Evolutionary conservation across 2,329 filamentous ascomycete species (phyloP).

Genomic region (Beauveria sp.): DNA sequence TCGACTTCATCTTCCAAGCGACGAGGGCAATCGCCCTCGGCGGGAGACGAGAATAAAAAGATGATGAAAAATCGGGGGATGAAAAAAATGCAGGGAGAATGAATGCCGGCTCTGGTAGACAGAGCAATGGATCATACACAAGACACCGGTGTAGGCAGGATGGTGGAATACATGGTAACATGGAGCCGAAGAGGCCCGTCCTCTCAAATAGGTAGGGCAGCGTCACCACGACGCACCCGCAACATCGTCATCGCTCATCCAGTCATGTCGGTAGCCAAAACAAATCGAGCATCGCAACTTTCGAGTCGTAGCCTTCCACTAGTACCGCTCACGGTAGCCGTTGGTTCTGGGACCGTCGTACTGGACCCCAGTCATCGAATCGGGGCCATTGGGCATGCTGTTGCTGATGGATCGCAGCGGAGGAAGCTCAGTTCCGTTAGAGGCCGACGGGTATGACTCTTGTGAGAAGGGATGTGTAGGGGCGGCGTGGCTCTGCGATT

Average conservation of each 20-base stretch:
- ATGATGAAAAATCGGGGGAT: too few species aligned
- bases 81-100: conserved; percentile 1
- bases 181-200: neutral
- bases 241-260: neutral
- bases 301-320: neutral
- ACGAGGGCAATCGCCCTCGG: neutral
- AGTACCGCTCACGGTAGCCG: conserved; percentile 39
- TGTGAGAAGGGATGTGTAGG: conserved; percentile 21
- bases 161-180: neutral
- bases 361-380: conserved; percentile 60
- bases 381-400: conserved; percentile 36
- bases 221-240: neutral
- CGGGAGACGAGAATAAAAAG: neutral
- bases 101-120: neutral
- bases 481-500: conserved; percentile 21
- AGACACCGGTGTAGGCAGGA: neutral
- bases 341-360: conserved; percentile 43
- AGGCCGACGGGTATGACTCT: conserved; percentile 23
- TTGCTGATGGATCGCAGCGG: conserved; percentile 47
- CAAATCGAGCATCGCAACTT: neutral
- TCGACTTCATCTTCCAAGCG: neutral
- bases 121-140: neutral
- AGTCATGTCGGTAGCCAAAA: neutral
- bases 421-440: conserved; percentile 44
- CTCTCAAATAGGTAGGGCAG: neutral